These are phyloP conservation scores for Posidonia oceanica DNA, from an alignment of 116 monocot species.

Conservation along the genomic window DNA sequence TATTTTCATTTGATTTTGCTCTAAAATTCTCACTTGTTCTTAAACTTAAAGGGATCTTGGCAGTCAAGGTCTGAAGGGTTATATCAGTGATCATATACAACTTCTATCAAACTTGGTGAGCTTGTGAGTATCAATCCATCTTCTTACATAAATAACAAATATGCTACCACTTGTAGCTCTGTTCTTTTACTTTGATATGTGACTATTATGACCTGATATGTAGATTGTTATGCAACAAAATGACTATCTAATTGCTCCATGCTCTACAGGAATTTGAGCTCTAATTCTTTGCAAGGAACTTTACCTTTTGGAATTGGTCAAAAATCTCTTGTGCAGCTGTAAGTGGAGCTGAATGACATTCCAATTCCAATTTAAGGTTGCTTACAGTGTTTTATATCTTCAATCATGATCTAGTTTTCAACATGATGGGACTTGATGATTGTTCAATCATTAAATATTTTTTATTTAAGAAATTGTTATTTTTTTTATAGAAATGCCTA, in stretches of 20 bases:
- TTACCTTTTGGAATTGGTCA: slow-evolving; percentile 55
- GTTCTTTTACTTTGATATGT: too few relatives aligned
- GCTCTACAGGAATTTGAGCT: slow-evolving; percentile 67
- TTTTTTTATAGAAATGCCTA: too few relatives aligned
- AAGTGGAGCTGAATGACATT: slow-evolving; percentile 12
- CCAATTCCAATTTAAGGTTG: too few relatives aligned
- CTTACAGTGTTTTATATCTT: too few relatives aligned
- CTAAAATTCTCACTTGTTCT: neutral
- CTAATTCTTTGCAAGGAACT: slow-evolving; percentile 58
- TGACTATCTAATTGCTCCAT: neutral
- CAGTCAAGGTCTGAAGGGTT: slow-evolving; percentile 12
- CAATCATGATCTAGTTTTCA: too few relatives aligned
- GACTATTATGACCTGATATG: too few relatives aligned
- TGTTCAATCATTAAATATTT: too few relatives aligned
- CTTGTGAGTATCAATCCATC: slow-evolving; percentile 10
- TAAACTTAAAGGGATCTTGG: slow-evolving; percentile 9
- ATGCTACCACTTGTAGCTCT: too few relatives aligned
- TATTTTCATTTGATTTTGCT: neutral
- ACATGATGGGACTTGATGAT: too few relatives aligned
- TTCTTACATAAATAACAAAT: neutral
- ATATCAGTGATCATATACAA: slow-evolving; percentile 9
- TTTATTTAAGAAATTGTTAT: too few relatives aligned
- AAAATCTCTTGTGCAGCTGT: slow-evolving; percentile 51
- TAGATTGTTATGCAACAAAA: too few relatives aligned
- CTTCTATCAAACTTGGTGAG: slow-evolving; percentile 10